Conservation (phyloP, 768 basidiomycete genomes). For the Tylopilus intermedius region DNA sequence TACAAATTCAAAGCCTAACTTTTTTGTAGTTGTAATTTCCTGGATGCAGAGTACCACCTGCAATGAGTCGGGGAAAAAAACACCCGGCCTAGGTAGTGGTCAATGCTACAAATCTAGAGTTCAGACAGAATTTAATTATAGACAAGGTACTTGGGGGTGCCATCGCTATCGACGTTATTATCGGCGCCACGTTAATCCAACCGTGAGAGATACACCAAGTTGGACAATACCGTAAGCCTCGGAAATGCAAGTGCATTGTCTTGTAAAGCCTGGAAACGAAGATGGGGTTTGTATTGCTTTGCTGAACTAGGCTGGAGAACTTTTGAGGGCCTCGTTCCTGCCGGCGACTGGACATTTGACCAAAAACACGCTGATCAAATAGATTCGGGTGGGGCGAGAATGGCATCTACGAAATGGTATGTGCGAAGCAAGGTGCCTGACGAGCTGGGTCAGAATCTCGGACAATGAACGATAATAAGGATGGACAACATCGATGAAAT, state of each 20-base stretch:
- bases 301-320: neutral
- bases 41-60: neutral
- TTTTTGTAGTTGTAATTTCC: neutral
- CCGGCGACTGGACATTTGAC: slow-evolving; percentile 3
- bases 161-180: no score
- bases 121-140: no score
- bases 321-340: neutral
- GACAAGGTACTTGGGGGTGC: no score
- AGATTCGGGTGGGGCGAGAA: no score
- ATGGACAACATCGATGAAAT: no score
- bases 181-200: neutral
- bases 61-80: neutral
- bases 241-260: neutral
- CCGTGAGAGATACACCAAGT: neutral
- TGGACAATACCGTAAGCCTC: neutral
- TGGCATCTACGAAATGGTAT: no score
- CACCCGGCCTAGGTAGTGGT: neutral
- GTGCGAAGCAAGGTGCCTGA: no score
- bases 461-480: neutral
- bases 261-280: neutral
- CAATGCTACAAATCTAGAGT: no score
- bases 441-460: no score
- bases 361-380: no score
- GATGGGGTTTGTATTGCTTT: neutral
- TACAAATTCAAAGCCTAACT: neutral